Conservation (phyloP, 2,329 filamentous ascomycete species). For the Metarhizium album region DNA sequence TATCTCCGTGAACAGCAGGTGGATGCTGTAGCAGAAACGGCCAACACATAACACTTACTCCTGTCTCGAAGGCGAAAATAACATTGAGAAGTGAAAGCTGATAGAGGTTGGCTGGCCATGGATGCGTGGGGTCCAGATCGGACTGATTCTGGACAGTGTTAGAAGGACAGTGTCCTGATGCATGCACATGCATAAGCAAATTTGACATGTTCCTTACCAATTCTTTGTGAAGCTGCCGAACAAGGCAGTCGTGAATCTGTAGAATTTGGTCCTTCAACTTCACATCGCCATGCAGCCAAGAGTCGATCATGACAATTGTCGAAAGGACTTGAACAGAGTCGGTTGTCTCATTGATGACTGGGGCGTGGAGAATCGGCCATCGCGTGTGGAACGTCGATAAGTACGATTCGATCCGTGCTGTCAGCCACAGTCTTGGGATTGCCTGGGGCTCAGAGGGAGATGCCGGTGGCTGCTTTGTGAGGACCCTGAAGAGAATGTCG, state of each 20-base stretch:
- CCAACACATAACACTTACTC: constrained; percentile 13
- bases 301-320: constrained; percentile 27
- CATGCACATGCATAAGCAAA: background rate
- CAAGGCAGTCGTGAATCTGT: constrained; percentile 21
- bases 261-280: constrained; percentile 17
- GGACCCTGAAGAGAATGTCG: background rate
- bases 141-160: constrained; percentile 1
- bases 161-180: background rate
- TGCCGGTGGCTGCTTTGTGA: background rate
- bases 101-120: constrained; percentile 21
- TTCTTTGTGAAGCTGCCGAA: constrained; percentile 18
- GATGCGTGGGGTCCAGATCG: constrained; percentile 10
- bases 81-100: constrained; percentile 26
- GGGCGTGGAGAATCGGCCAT: constrained; percentile 30
- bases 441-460: constrained; percentile 4
- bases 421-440: constrained; percentile 13
- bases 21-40: background rate
- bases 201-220: constrained; percentile 12
- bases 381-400: constrained; percentile 29
- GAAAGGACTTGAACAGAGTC: constrained; percentile 16
- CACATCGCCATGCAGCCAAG: constrained; percentile 23
- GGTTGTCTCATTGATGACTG: constrained; percentile 21
- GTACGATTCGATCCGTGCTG: constrained; percentile 19
- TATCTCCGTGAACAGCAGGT: too few species aligned
- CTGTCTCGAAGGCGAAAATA: constrained; percentile 27